Percentiles rank a stretch among this genome's conserved stretches.
phyloP scores from a whole-genome alignment of 139 green algal species.

The Tetraselmis striata region DNA sequence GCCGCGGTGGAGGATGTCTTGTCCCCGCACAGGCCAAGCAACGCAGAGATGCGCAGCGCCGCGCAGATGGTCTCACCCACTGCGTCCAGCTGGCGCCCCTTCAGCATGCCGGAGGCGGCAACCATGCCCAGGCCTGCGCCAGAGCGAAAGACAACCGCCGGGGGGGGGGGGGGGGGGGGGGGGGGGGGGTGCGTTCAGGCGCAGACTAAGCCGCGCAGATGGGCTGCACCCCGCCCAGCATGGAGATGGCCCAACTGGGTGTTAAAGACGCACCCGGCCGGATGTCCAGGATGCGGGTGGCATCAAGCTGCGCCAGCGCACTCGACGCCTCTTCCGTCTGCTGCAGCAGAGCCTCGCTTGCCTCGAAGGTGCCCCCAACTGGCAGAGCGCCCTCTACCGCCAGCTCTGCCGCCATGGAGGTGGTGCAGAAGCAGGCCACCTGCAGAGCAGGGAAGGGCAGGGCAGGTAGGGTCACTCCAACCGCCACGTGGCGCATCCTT shows the following conservation, averaged over 20 bases:
- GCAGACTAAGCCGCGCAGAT: too few relatives aligned
- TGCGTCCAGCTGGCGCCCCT: background rate
- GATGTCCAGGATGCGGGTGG: background rate
- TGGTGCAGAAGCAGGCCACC: constrained; percentile 67
- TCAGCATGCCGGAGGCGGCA: background rate
- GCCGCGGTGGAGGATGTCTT: background rate
- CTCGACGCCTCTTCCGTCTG: constrained; percentile 60
- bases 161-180: too few relatives aligned
- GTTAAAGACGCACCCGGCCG: too few relatives aligned
- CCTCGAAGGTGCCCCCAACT: constrained; percentile 33
- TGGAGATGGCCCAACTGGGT: too few relatives aligned
- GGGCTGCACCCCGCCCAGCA: too few relatives aligned
- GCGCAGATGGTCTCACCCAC: background rate
- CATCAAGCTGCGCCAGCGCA: background rate
- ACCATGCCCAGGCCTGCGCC: background rate
- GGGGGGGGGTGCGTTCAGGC: too few relatives aligned
- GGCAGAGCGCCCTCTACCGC: constrained; percentile 23
- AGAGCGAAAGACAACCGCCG: too few relatives aligned
- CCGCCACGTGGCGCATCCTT: background rate
- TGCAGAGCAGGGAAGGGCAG: constrained; percentile 21
- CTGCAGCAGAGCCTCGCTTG: constrained; percentile 59
- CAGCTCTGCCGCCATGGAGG: constrained; percentile 49
- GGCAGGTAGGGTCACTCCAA: background rate
- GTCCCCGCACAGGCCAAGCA: background rate
- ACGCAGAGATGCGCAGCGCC: background rate